A percentile compares a stretch with the other conserved stretches of the same genome.
Evolutionary conservation across 345 rosid species (phyloP).

Genomic region (Eucalyptus curtisii): DNA sequence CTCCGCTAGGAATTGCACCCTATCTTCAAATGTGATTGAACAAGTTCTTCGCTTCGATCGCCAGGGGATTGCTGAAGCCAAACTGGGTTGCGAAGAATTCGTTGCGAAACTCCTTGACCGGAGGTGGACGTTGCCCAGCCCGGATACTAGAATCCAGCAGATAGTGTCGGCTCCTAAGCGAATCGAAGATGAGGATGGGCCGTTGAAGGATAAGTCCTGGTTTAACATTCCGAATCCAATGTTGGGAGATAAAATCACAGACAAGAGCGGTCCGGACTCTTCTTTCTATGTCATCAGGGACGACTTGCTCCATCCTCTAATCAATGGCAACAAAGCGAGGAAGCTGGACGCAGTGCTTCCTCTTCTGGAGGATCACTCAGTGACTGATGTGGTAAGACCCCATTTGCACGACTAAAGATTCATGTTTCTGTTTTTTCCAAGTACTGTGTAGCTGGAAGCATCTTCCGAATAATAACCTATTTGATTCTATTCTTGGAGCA

Average conservation of each 20-base stretch:
- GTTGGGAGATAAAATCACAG: conserved; percentile 22
- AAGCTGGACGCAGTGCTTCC: conserved; percentile 78
- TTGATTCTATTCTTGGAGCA: not conserved
- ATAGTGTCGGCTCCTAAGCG: conserved; percentile 19
- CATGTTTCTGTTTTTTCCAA: not conserved
- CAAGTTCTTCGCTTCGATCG: not conserved
- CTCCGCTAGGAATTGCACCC: not conserved
- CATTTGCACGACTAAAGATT: not conserved
- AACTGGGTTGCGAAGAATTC: conserved; percentile 16
- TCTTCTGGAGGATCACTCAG: conserved; percentile 40
- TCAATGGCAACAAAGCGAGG: conserved; percentile 90
- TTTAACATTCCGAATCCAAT: conserved; percentile 19
- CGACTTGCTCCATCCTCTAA: conserved; percentile 81
- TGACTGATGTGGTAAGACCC: conserved; percentile 76
- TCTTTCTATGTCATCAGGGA: conserved; percentile 75
- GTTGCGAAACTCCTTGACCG: conserved; percentile 45
- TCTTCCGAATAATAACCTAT: not conserved
- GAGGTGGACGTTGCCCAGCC: conserved; percentile 51
- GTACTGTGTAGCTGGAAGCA: not conserved
- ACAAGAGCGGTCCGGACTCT: conserved; percentile 4
- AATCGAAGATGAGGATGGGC: conserved; percentile 4
- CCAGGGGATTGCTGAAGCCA: conserved; percentile 18
- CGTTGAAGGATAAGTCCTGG: conserved; percentile 9
- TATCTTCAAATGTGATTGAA: not conserved
- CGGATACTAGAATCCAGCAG: conserved; percentile 52